Conservation (phyloP, 75 land plant species). For the Cryptomeria japonica region DNA sequence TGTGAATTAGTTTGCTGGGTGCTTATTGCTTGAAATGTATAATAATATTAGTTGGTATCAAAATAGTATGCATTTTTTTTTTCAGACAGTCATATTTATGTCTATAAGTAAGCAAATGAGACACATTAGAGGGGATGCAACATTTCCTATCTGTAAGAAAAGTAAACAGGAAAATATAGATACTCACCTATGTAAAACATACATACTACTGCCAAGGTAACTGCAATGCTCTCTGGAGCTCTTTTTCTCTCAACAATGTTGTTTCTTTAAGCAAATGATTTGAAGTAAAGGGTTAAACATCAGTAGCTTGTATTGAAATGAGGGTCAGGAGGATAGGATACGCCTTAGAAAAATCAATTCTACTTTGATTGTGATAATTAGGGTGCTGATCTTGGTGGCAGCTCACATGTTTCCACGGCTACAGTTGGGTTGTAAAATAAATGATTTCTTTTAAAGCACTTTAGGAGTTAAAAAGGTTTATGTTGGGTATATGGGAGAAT, state of each 20-base stretch:
- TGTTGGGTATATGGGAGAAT: background rate
- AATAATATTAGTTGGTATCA: background rate
- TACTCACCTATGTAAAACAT: background rate
- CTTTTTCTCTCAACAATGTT: background rate
- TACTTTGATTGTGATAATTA: background rate
- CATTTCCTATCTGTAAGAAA: background rate
- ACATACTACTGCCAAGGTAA: background rate
- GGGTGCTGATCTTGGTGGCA: background rate
- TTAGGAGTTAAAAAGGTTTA: background rate
- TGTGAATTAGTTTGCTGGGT: background rate
- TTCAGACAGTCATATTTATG: too few species aligned
- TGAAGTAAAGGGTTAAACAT: background rate
- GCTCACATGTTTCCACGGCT: background rate
- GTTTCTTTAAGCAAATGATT: background rate
- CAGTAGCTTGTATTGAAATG: background rate
- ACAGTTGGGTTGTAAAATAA: background rate
- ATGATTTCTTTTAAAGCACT: background rate
- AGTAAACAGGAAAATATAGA: background rate
- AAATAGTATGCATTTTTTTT: background rate
- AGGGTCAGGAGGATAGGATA: background rate
- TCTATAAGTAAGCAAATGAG: too few species aligned
- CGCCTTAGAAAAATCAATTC: too few species aligned
- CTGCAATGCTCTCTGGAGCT: background rate
- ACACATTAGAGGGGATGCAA: background rate
- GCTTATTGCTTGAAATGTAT: background rate